Evolutionary conservation across 371 early-diverging fungal genomes (phyloP).

Genomic region (Mortierella sp.): DNA sequence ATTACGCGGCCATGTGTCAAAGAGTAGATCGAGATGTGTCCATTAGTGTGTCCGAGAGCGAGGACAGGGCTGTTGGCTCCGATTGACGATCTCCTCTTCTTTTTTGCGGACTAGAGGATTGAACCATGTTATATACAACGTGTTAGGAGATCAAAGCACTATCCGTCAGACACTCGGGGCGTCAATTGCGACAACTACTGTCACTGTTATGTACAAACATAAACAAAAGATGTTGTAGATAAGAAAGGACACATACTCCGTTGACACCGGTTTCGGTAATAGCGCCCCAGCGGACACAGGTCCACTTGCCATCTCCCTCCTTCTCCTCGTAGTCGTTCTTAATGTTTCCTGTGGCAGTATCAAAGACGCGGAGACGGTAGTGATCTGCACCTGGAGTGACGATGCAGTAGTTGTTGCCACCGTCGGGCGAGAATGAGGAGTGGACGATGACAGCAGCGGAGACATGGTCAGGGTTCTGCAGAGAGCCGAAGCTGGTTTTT

Average conservation of each 20-base stretch:
- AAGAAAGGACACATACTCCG: slow-evolving; percentile 46
- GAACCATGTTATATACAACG: too few relatives aligned
- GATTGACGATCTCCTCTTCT: slow-evolving; percentile 59
- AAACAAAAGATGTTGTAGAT: too few relatives aligned
- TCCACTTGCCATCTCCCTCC: slow-evolving; percentile 63
- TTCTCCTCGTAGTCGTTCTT: slow-evolving; percentile 73
- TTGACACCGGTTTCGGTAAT: slow-evolving; percentile 59
- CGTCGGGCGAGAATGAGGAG: slow-evolving; percentile 67
- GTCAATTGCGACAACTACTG: too few relatives aligned
- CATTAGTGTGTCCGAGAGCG: slow-evolving; percentile 74
- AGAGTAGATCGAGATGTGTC: slow-evolving; percentile 73
- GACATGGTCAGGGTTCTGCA: slow-evolving; percentile 54
- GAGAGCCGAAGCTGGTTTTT: slow-evolving; percentile 46
- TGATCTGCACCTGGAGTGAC: slow-evolving; percentile 78
- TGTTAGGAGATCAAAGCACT: not conserved
- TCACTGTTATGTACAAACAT: too few relatives aligned
- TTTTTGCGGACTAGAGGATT: slow-evolving; percentile 62
- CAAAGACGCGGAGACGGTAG: slow-evolving; percentile 77
- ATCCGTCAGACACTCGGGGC: too few relatives aligned
- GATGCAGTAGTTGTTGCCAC: slow-evolving; percentile 73
- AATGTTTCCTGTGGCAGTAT: slow-evolving; percentile 73
- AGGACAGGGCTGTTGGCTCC: slow-evolving; percentile 61
- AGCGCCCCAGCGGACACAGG: slow-evolving; percentile 73
- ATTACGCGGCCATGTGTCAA: slow-evolving; percentile 71
- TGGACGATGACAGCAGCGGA: slow-evolving; percentile 59